Percentiles rank a stretch among this genome's conserved stretches.
Evolutionary conservation across 208 protist genomes (phyloP).

Genomic region (Acanthamoeba pearcei): DNA sequence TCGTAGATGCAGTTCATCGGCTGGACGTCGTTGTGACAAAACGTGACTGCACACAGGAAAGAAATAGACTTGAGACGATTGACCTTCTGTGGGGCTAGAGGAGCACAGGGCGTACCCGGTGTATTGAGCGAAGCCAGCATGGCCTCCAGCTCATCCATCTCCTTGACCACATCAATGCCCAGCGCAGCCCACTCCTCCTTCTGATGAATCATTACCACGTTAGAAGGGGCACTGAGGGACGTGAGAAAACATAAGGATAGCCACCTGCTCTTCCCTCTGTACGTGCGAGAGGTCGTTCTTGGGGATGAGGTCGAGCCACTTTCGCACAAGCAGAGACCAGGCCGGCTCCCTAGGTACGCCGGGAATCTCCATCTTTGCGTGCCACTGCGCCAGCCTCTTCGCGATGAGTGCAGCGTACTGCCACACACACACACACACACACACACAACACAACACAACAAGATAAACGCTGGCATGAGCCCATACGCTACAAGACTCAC

Average conservation of each 20-base stretch:
- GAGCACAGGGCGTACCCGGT: neutral
- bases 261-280: neutral
- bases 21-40: slow-evolving; percentile 69
- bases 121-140: neutral
- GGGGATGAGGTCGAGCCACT: slow-evolving; percentile 20
- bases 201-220: neutral
- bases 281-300: slow-evolving; percentile 1
- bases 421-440: too few species aligned
- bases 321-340: neutral
- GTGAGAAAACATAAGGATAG: neutral
- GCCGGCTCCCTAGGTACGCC: neutral
- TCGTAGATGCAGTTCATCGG: slow-evolving; percentile 63
- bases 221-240: too few species aligned
- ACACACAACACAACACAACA: neutral
- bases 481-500: too few species aligned
- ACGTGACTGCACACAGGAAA: neutral
- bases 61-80: neutral
- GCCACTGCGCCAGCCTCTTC: neutral
- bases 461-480: neutral
- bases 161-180: slow-evolving; percentile 7
- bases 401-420: slow-evolving; percentile 30
- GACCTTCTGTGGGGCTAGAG: neutral
- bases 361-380: slow-evolving; percentile 17
- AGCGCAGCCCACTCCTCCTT: slow-evolving; percentile 25
- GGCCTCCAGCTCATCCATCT: slow-evolving; percentile 8